Percentiles rank a stretch among this genome's conserved stretches.
Evolutionary conservation across 2,329 filamentous ascomycete genomes (phyloP).

Genomic region (Madurella fahalii): DNA sequence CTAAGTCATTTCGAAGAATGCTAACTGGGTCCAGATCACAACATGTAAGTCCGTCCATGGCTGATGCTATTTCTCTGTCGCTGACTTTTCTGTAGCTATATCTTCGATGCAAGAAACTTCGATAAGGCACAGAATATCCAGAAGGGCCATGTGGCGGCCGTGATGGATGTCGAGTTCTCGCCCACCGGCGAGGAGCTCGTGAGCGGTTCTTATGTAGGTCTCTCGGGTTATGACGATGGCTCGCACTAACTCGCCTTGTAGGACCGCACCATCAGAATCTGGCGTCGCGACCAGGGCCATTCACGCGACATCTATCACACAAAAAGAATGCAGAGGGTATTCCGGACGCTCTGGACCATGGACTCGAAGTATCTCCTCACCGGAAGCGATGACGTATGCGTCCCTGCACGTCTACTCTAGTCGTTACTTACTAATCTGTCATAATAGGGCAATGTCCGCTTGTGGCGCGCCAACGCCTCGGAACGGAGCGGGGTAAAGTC

Average conservation of each 20-base stretch:
- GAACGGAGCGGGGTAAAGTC: slow-evolving; percentile 81
- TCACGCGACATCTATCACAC: slow-evolving; percentile 95
- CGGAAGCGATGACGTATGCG: slow-evolving; percentile 90
- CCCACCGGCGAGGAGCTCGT: slow-evolving; percentile 94
- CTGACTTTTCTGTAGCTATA: slow-evolving; percentile 42
- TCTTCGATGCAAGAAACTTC: slow-evolving; percentile 94
- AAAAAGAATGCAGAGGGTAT: slow-evolving; percentile 78
- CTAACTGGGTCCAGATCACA: slow-evolving; percentile 62
- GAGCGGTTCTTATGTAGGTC: slow-evolving; percentile 71
- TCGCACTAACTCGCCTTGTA: slow-evolving; percentile 39
- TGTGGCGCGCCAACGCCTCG: slow-evolving; percentile 88
- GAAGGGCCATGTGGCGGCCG: slow-evolving; percentile 82
- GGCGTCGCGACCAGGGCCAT: slow-evolving; percentile 75
- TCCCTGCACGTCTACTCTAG: slow-evolving; percentile 34
- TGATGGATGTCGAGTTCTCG: slow-evolving; percentile 95
- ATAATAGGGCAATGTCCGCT: slow-evolving; percentile 40
- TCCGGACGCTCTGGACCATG: slow-evolving; percentile 77
- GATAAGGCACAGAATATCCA: slow-evolving; percentile 83
- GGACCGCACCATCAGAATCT: slow-evolving; percentile 82
- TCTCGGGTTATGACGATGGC: neutral
- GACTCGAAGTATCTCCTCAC: slow-evolving; percentile 87
- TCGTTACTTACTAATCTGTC: neutral
- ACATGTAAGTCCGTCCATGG: slow-evolving; percentile 45
- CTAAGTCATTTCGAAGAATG: neutral
- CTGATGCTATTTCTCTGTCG: neutral